Base-by-base conservation (phyloP, 2,329 filamentous ascomycete genomes). In the Cladosporium austrohemisphaericum region DNA sequence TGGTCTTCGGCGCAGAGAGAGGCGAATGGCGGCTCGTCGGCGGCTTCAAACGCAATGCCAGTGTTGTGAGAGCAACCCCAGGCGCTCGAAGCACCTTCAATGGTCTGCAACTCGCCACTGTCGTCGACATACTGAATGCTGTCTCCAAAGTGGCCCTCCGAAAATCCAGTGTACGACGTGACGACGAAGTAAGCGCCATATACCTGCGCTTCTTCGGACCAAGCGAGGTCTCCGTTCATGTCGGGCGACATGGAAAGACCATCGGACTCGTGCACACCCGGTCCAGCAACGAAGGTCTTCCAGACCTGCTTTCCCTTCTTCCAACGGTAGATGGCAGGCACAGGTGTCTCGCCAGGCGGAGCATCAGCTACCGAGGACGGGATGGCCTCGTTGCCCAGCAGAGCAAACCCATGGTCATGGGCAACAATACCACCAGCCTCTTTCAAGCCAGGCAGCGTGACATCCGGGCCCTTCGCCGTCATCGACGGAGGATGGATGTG, bases 11-110 rank as follows among this genome's bases (percentile, higher is more conserved):
- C 75, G 57, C 79, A 83, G 51, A 83, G 68, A 45, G 72, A 77
- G 18, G 79, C 77, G 52, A 79, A 83, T 3, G 80, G 80, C 14
- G 75, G 68, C 11, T 70, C 74, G 41, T 81, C 78, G 16, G 80
- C 78, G 14, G 75, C 78, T 61, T 82, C 80, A 47, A 84, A 76
- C 5, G 78, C 79, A 49, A 84, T 83, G 49, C 80, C 80, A 1
- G 79, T 83, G 67, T 84, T 84, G 71, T 83, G 79, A 5, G 75
- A 79, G 69, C 80, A 84, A 14, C 80, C 80, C 73, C 79, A 83
- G 11, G 71, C 69, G 49, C 74, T 79, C 35, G 74, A 74, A 2
- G 79, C 77, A 1, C 77, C 78, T 1, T 62, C 41, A 52, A 81
- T 80, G 9, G 64, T 68, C 55, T 76, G 65, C 3, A 82, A 63